phyloP scores from a whole-genome alignment of 768 basidiomycete genomes.

The Pulveroboletus ravenelii region DNA sequence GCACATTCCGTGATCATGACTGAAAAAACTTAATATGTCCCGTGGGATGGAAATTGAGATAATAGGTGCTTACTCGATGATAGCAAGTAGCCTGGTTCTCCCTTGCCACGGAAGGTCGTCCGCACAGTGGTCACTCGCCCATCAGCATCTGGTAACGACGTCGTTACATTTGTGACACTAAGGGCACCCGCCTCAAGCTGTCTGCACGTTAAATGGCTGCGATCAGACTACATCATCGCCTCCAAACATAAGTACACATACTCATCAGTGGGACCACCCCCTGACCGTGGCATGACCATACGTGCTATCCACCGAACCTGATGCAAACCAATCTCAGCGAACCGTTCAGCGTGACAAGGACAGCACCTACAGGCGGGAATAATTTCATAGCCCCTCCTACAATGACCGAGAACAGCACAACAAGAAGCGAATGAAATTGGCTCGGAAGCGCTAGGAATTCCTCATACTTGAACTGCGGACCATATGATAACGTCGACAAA shows the following conservation, averaged over 20 bases:
- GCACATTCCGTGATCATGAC: slow-evolving; percentile 81
- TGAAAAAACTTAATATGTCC: slow-evolving; percentile 22
- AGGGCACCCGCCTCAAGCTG: slow-evolving; percentile 56
- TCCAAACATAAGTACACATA: slow-evolving; percentile 26
- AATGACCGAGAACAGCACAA: slow-evolving; percentile 32
- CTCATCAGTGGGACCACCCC: slow-evolving; percentile 62
- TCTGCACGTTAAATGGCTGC: slow-evolving; percentile 30
- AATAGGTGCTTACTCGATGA: slow-evolving; percentile 5
- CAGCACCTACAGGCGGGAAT: slow-evolving; percentile 35
- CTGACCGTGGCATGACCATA: slow-evolving; percentile 46
- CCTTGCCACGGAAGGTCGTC: slow-evolving; percentile 57
- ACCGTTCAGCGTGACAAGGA: background rate
- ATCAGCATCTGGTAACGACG: slow-evolving; percentile 43
- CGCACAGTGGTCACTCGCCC: slow-evolving; percentile 44
- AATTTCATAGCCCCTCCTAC: slow-evolving; percentile 26
- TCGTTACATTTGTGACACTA: slow-evolving; percentile 65
- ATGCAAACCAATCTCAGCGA: background rate
- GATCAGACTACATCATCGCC: slow-evolving; percentile 2
- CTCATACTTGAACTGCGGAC: slow-evolving; percentile 68
- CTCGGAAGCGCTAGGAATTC: slow-evolving; percentile 54
- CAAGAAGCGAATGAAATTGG: slow-evolving; percentile 36
- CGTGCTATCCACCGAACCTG: slow-evolving; percentile 54
- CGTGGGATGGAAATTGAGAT: background rate
- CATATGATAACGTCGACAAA: slow-evolving; percentile 43
- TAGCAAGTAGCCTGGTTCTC: slow-evolving; percentile 69